Percentiles rank a stretch among this genome's conserved stretches.
phyloP scores from a whole-genome alignment of 139 green algal species.

The Chlorella sp. region DNA sequence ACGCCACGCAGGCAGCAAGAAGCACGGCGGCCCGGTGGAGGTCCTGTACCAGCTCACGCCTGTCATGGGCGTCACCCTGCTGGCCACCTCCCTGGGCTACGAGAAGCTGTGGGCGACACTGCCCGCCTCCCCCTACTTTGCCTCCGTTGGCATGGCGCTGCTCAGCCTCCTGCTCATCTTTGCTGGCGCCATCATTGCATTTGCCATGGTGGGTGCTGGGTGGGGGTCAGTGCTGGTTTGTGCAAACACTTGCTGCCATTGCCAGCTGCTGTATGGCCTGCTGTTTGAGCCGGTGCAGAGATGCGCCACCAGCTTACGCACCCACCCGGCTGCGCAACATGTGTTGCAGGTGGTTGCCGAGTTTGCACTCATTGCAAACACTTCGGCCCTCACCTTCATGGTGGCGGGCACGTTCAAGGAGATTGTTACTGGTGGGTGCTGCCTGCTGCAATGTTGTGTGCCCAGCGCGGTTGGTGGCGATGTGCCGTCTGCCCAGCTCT shows the following conservation, averaged over 20 bases:
- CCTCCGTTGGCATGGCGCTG: slow-evolving; percentile 26
- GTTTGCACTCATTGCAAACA: slow-evolving; percentile 87
- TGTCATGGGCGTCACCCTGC: slow-evolving; percentile 82
- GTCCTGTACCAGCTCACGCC: slow-evolving; percentile 64
- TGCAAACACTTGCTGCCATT: too few relatives aligned
- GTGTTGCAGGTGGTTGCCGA: slow-evolving; percentile 55
- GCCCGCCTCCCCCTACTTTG: slow-evolving; percentile 81
- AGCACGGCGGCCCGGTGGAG: slow-evolving; percentile 36
- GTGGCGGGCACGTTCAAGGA: slow-evolving; percentile 94
- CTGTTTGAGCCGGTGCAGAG: too few relatives aligned
- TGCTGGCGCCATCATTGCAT: slow-evolving; percentile 77
- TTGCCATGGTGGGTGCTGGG: slow-evolving; percentile 81
- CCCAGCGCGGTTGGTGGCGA: too few relatives aligned
- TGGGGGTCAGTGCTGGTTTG: too few relatives aligned
- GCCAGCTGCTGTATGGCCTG: too few relatives aligned
- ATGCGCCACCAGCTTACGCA: too few relatives aligned
- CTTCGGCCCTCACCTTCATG: slow-evolving; percentile 94
- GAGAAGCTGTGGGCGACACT: slow-evolving; percentile 81
- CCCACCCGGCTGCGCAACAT: too few relatives aligned
- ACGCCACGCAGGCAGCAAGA: not conserved
- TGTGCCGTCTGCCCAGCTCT: too few relatives aligned
- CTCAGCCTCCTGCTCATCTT: slow-evolving; percentile 66
- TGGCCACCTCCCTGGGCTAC: slow-evolving; percentile 67
- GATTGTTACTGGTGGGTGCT: slow-evolving; percentile 68
- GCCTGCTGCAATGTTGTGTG: too few relatives aligned